Evolutionary conservation across 106 monocot species (phyloP), one percentile per base, ranked within the genome.

Genomic region (Dioscorea dumetorum): DNA sequence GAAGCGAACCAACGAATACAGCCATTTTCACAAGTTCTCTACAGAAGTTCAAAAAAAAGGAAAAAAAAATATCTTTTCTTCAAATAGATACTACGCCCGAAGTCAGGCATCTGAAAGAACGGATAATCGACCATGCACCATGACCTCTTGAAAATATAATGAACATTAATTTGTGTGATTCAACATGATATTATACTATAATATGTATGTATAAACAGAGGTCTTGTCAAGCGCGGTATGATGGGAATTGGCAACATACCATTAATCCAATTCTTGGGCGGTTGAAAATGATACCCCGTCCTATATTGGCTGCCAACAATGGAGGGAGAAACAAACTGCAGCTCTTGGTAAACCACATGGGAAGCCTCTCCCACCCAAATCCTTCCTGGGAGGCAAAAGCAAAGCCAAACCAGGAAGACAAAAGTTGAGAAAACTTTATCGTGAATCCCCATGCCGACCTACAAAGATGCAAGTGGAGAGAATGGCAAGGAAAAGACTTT

Each of bases 211-310:
- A 41, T 6, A 41, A 41, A 41, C 41, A 41, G 41, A 41, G 41
- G 41, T 41, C 5, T 41, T 10, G 6, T 41, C 41, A 41, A 41
- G 41, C 0, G 41, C 2, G 17, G 58, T 33, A 23, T 12, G 22
- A 28, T n/a, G 22, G 24, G 9, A 68, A 32, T 19, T 22, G 33
- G 58, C 24, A 58, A 66, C 28, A 20, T 53, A 91, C 91, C 91
- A 49, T 91, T 91, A 70, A 91, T 84, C 87, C 84, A 91, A 70
- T 91, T 68, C 63, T 62, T 79, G 2, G 82, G 84, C 2, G 91
- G 81, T 58, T 81, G 91, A 77, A 91, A 91, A 66, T 91, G 91
- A 62, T 74, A 91, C 9, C 56, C 81, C 12, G 88, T 88, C 50
- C 73, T 78, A 12, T 76, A 72, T 19, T 73, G 49, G 16, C 32